A percentile compares a stretch with the other conserved stretches of the same genome.
Conservation (phyloP, 2,329 filamentous ascomycete species). For the Dothidotthia symphoricarpi region DNA sequence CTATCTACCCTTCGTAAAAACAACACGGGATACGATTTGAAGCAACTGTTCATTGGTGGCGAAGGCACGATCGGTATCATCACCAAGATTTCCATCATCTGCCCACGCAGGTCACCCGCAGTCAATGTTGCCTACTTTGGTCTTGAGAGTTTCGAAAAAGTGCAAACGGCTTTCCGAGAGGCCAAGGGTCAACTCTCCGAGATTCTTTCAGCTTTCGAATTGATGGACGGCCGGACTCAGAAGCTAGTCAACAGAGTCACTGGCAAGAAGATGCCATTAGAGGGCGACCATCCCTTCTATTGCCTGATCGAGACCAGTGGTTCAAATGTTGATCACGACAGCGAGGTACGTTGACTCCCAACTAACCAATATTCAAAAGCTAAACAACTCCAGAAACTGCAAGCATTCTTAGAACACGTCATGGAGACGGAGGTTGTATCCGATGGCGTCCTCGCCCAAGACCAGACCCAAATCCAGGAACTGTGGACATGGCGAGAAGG, state of each 20-base stretch:
- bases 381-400: slow-evolving; percentile 66
- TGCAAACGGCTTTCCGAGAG: slow-evolving; percentile 79
- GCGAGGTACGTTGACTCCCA: slow-evolving; percentile 46
- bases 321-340: slow-evolving; percentile 90
- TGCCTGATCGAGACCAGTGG: slow-evolving; percentile 95
- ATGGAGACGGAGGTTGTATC: slow-evolving; percentile 83
- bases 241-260: slow-evolving; percentile 61
- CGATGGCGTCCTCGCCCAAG: slow-evolving; percentile 89
- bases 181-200: slow-evolving; percentile 89
- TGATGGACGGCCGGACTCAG: slow-evolving; percentile 89
- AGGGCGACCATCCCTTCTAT: slow-evolving; percentile 87
- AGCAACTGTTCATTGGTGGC: slow-evolving; percentile 93
- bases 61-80: slow-evolving; percentile 96
- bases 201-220: slow-evolving; percentile 94
- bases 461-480: slow-evolving; percentile 81
- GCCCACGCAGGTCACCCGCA: slow-evolving; percentile 80
- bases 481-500: slow-evolving; percentile 94
- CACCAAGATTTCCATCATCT: slow-evolving; percentile 84
- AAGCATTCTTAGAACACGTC: slow-evolving; percentile 85
- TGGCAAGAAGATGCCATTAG: slow-evolving; percentile 75
- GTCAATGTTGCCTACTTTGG: slow-evolving; percentile 96
- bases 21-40: slow-evolving; percentile 97
- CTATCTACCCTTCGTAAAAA: slow-evolving; percentile 90
- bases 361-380: not conserved
- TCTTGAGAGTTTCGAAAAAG: slow-evolving; percentile 84